Evolutionary conservation across 2,329 filamentous ascomycete genomes (phyloP), one percentile per base, ranked within the genome.

Genomic region (Aureobasidium pullulans): DNA sequence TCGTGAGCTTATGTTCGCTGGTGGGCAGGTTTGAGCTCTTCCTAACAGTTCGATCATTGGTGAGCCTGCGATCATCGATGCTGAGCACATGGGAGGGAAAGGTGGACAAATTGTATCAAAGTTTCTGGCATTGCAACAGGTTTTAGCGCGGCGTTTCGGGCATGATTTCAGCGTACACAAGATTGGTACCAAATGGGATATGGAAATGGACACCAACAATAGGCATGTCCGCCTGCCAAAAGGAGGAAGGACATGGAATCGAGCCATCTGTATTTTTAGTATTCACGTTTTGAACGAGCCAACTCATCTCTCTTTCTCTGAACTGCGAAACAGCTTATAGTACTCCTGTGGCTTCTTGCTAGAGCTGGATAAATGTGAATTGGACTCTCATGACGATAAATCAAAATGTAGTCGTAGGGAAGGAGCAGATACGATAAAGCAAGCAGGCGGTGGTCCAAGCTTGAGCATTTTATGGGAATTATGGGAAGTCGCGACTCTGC

Each of bases 1-100:
- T 67, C 77, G 70, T 10, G 70, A 72, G 52, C 59, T 68, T 28
- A 61, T 62, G 57, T 60, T 61, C 34, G 57, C 60, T 44, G 60
- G 52, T 10, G 52, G 23, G 3, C 53, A 57, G 42, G 50, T 13
- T 13, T 52, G 36, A 52, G 15, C 10, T 11, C 9, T 23, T 15
- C 29, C 13, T 2, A 34, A 16, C 29, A 31, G 13, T 3, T 23
- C 7, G 8, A 23, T 31, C 29, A 6, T 43, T 15, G 9, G 16
- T 2, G 16, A 31, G 49, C 40, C 23, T 42, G 19, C 5, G 23
- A 6, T 13, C 19, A 57, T 46, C 7, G 42, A 29, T 9, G 4
- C 11, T 15, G 42, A 19, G 31, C 23, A 57, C 40, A 19, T 37
- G 10, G 5, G 42, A 46, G 42, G 23, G 37, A 40, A 36, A 56